Percentiles rank a stretch among this genome's conserved stretches.
phyloP scores from a whole-genome alignment of 371 early-diverging fungal genomes.

The Basidiobolus meristosporus region DNA sequence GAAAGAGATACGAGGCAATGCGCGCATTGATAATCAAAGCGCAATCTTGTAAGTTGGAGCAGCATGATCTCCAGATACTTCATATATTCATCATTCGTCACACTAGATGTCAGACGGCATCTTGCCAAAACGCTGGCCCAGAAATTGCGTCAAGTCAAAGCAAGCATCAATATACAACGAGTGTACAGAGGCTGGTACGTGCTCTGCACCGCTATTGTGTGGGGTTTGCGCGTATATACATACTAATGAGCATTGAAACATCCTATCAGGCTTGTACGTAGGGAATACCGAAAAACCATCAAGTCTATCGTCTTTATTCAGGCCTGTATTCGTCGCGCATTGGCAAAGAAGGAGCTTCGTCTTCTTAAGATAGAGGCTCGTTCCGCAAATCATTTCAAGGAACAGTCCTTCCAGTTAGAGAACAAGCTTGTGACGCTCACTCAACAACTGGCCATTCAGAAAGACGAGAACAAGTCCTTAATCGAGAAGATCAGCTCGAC shows the following conservation, averaged over 20 bases:
- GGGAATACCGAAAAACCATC: slow-evolving; percentile 19
- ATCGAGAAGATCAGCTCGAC: slow-evolving; percentile 24
- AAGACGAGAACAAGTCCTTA: slow-evolving; percentile 44
- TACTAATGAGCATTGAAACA: slow-evolving; percentile 1
- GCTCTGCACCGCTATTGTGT: background rate
- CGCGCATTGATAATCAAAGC: slow-evolving; percentile 15
- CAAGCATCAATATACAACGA: slow-evolving; percentile 63
- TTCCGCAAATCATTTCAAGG: slow-evolving; percentile 78
- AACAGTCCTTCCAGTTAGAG: slow-evolving; percentile 80
- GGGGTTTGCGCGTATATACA: no score
- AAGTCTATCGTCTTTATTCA: slow-evolving; percentile 51
- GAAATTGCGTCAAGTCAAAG: slow-evolving; percentile 27
- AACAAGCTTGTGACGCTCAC: slow-evolving; percentile 89
- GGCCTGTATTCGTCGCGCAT: slow-evolving; percentile 49
- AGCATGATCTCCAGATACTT: slow-evolving; percentile 1
- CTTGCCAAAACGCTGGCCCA: slow-evolving; percentile 28
- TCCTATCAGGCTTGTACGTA: slow-evolving; percentile 21
- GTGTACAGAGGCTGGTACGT: slow-evolving; percentile 27
- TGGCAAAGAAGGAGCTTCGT: slow-evolving; percentile 38
- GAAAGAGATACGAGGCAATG: slow-evolving; percentile 17
- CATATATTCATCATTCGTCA: slow-evolving; percentile 12
- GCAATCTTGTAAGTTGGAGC: slow-evolving; percentile 3
- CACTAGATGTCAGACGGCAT: slow-evolving; percentile 32
- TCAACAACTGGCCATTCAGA: slow-evolving; percentile 49
- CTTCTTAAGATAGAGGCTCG: slow-evolving; percentile 59